A percentile compares a stretch with the other conserved stretches of the same genome.
These are phyloP conservation scores for Wallacemonas collosoma DNA, from an alignment of 208 protist species.

Conservation along the genomic window DNA sequence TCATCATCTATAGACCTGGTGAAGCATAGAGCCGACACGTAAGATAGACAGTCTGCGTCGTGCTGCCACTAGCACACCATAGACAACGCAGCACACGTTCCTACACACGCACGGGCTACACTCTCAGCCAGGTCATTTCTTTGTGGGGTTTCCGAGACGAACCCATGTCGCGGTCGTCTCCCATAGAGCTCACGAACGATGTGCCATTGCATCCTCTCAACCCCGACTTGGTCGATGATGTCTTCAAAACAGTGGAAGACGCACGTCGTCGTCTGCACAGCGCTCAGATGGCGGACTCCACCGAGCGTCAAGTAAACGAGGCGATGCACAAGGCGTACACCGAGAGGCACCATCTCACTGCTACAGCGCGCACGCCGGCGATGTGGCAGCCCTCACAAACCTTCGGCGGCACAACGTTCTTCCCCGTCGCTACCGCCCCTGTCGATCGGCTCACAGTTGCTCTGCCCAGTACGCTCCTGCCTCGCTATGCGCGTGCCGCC, in stretches of 20 bases:
- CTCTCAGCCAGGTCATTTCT: no score
- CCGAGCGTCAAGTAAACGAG: not conserved
- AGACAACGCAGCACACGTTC: no score
- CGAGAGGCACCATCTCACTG: not conserved
- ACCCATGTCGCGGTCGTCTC: no score
- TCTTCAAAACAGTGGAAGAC: conserved; percentile 3
- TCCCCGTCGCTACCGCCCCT: conserved; percentile 36
- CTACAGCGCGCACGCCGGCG: not conserved
- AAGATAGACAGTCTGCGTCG: no score
- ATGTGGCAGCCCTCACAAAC: not conserved
- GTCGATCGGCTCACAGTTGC: conserved; percentile 22
- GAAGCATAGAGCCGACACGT: no score
- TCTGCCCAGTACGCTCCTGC: not conserved
- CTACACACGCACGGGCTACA: no score
- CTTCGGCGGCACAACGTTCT: conserved; percentile 12
- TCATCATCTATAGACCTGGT: no score
- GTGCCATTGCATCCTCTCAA: not conserved
- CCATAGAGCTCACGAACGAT: not conserved
- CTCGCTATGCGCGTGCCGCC: not conserved
- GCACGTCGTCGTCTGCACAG: conserved; percentile 8
- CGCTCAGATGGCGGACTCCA: not conserved
- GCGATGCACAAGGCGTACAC: not conserved
- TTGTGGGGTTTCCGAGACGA: no score
- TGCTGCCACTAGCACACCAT: no score
- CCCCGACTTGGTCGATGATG: conserved; percentile 3